These are phyloP conservation scores for Chalaropsis ovoidea DNA, from an alignment of 2,329 filamentous ascomycete species.

Conservation along the genomic window DNA sequence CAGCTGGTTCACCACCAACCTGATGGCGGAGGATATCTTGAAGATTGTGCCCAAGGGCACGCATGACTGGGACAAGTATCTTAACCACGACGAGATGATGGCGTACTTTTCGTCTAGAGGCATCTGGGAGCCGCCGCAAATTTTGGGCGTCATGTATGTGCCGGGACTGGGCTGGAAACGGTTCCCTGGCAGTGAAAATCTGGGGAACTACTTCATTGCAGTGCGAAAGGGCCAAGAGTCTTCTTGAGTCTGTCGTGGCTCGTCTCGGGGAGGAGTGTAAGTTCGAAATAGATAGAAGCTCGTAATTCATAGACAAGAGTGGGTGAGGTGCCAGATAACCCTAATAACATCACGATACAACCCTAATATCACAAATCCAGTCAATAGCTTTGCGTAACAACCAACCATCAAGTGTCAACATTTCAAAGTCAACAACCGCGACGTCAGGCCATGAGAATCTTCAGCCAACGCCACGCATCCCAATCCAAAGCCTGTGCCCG, in stretches of 20 bases:
- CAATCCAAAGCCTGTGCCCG: not conserved
- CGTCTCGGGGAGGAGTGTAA: not conserved
- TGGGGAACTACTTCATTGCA: constrained; percentile 94
- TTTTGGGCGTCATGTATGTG: constrained; percentile 80
- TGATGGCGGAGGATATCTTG: constrained; percentile 79
- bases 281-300: not conserved
- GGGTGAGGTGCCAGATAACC: constrained; percentile 18
- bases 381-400: not conserved
- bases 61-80: constrained; percentile 93
- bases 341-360: not conserved
- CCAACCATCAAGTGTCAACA: not conserved
- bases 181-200: constrained; percentile 67
- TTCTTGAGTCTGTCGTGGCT: not conserved
- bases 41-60: constrained; percentile 84
- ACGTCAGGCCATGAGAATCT: not conserved
- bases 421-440: not conserved
- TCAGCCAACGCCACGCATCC: not conserved
- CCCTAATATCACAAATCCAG: not conserved
- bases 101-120: constrained; percentile 43
- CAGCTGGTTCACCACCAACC: constrained; percentile 85
- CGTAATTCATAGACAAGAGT: not conserved
- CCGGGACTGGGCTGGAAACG: constrained; percentile 85
- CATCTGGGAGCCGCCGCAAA: constrained; percentile 50
- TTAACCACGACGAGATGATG: constrained; percentile 71
- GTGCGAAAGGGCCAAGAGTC: constrained; percentile 43